Conservation (phyloP, 441 rosid genomes). For the Bruguiera hainesii region DNA sequence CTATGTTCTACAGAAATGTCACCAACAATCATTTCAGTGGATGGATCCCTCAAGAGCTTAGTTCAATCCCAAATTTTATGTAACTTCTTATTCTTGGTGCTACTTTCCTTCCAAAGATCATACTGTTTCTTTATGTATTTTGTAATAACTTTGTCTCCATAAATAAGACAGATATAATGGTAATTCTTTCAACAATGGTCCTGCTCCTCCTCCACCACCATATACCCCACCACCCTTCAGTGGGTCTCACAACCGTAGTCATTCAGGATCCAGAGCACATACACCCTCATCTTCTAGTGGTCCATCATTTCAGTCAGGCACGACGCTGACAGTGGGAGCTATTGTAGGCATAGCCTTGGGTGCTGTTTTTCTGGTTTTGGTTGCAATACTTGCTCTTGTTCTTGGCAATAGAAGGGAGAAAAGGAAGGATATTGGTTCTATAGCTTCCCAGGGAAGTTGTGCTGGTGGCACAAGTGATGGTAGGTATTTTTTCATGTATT, state of each 20-base stretch:
- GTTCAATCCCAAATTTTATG: slow-evolving; percentile 62
- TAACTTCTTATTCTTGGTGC: slow-evolving; percentile 33
- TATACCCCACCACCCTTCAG: slow-evolving; percentile 49
- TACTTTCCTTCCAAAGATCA: slow-evolving; percentile 1
- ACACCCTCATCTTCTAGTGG: slow-evolving; percentile 33
- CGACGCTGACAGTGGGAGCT: slow-evolving; percentile 55
- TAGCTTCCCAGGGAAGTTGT: slow-evolving; percentile 54
- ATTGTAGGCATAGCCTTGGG: slow-evolving; percentile 66
- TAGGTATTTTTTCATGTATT: slow-evolving; percentile 27
- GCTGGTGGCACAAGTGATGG: slow-evolving; percentile 43
- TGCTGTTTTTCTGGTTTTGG: slow-evolving; percentile 44
- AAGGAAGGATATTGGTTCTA: slow-evolving; percentile 41
- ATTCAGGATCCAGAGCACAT: slow-evolving; percentile 36
- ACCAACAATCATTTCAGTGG: slow-evolving; percentile 86
- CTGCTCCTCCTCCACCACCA: slow-evolving; percentile 77
- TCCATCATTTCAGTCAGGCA: slow-evolving; percentile 41
- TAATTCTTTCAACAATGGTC: slow-evolving; percentile 75
- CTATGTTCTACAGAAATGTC: slow-evolving; percentile 60
- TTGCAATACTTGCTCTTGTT: slow-evolving; percentile 45
- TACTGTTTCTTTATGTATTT: slow-evolving; percentile 7
- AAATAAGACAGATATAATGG: slow-evolving; percentile 64
- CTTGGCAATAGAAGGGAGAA: slow-evolving; percentile 51
- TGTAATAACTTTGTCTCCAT: slow-evolving; percentile 20
- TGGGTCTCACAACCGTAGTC: slow-evolving; percentile 42
- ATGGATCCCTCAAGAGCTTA: slow-evolving; percentile 82